Evolutionary conservation across 305 asterid species (phyloP).

Genomic region (Fraxinus velutina): DNA sequence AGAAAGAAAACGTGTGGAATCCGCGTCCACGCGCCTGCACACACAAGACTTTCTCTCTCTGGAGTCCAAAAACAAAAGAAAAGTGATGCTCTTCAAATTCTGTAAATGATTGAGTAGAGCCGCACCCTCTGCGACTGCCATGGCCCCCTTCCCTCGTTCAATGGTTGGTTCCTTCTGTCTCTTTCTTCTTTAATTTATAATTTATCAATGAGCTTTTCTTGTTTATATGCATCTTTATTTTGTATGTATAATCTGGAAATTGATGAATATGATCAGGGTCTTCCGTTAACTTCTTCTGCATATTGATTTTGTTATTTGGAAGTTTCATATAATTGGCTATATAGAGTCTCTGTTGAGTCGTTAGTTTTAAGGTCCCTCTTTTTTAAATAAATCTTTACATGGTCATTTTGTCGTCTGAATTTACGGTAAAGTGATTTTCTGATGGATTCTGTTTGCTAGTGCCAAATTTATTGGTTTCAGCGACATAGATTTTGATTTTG

Average conservation of each 20-base stretch:
- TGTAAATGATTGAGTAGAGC: slow-evolving; percentile 52
- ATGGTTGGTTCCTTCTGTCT: slow-evolving; percentile 33
- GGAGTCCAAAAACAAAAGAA: not conserved
- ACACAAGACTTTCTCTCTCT: not conserved
- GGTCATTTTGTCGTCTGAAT: not conserved
- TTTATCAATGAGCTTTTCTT: not conserved
- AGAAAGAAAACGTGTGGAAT: not conserved
- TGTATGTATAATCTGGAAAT: not conserved
- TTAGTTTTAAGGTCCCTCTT: not conserved
- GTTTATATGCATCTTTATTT: not conserved
- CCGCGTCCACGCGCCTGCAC: not conserved
- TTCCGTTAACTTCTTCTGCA: not conserved
- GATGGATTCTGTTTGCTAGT: not conserved
- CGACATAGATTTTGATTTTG: slow-evolving; percentile 1
- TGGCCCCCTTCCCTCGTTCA: slow-evolving; percentile 75
- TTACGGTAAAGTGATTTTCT: not conserved
- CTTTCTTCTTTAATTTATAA: not conserved
- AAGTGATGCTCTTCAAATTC: not conserved
- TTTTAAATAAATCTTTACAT: not conserved
- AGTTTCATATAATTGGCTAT: not conserved
- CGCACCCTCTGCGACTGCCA: slow-evolving; percentile 59
- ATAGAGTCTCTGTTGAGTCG: not conserved
- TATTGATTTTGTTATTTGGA: not conserved
- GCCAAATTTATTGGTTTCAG: not conserved
- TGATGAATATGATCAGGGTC: slow-evolving; percentile 14